phyloP scores from a whole-genome alignment of 2,329 filamentous ascomycete species.

The Clonostachys solani region DNA sequence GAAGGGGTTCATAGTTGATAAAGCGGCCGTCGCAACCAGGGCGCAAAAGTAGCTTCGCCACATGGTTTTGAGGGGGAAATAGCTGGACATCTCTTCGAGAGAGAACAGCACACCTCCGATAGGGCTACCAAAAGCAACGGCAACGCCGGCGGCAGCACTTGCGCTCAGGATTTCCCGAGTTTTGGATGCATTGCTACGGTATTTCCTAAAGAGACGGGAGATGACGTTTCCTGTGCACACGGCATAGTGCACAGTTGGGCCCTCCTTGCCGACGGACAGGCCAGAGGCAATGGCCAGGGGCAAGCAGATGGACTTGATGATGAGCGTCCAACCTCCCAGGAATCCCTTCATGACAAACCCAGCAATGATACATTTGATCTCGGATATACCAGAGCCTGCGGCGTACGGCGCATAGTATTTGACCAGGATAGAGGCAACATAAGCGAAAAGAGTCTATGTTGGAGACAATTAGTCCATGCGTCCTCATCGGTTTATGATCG shows the following conservation, averaged over 20 bases:
- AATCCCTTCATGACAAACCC: conserved; percentile 99
- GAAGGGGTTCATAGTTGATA: conserved; percentile 97
- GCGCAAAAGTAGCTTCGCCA: conserved; percentile 99
- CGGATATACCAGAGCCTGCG: conserved; percentile 92
- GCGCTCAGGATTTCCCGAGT: conserved; percentile 93
- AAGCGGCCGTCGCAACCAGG: conserved; percentile 85
- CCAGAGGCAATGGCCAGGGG: conserved; percentile 92
- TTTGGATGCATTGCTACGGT: conserved; percentile 86
- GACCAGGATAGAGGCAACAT: conserved; percentile 77
- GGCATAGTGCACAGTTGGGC: conserved; percentile 97
- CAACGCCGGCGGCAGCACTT: conserved; percentile 90
- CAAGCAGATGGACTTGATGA: conserved; percentile 90
- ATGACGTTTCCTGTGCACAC: conserved; percentile 98
- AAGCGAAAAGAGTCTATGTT: conserved; percentile 68
- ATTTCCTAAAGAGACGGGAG: conserved; percentile 88
- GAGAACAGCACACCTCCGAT: conserved; percentile 97
- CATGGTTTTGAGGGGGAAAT: conserved; percentile 95
- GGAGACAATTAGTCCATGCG: conserved; percentile 1
- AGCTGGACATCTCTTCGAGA: conserved; percentile 93
- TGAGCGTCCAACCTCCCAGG: conserved; percentile 81
- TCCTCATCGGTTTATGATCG: background rate
- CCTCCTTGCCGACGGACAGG: conserved; percentile 93
- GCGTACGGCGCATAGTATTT: conserved; percentile 93
- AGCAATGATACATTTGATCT: conserved; percentile 99
- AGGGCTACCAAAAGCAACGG: conserved; percentile 93